phyloP scores from a whole-genome alignment of 2,329 filamentous ascomycete species.

The Ramularia collo-cygni region DNA sequence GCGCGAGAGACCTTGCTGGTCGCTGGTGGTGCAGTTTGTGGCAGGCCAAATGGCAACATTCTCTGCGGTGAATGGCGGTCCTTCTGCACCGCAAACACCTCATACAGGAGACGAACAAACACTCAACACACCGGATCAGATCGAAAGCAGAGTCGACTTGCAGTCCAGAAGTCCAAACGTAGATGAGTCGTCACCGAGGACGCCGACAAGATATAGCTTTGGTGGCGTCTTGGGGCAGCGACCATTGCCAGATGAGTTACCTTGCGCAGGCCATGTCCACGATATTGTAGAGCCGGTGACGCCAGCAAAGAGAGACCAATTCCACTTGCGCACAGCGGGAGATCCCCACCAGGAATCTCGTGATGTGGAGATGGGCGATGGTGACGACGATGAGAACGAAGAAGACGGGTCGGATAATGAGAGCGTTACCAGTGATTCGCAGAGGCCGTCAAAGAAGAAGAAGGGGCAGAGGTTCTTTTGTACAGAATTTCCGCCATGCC shows the following conservation, averaged over 20 bases:
- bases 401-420: conserved; percentile 50
- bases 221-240: conserved; percentile 41
- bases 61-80: conserved; percentile 28
- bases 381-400: conserved; percentile 66
- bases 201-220: conserved; percentile 56
- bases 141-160: conserved; percentile 35
- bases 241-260: conserved; percentile 34
- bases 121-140: conserved; percentile 49
- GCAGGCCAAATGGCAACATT: conserved; percentile 31
- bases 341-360: conserved; percentile 53
- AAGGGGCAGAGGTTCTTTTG: conserved; percentile 96
- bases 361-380: conserved; percentile 66
- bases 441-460: conserved; percentile 83
- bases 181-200: conserved; percentile 45
- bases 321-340: conserved; percentile 50
- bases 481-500: conserved; percentile 89
- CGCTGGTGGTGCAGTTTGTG: conserved; percentile 14
- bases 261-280: conserved; percentile 16
- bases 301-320: conserved; percentile 41
- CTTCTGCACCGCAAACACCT: conserved; percentile 33
- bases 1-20: conserved; percentile 6
- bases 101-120: conserved; percentile 47
- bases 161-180: conserved; percentile 28
- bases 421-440: conserved; percentile 50
- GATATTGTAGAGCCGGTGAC: conserved; percentile 27